These are phyloP conservation scores for Colletotrichum sp. DNA, from an alignment of 2,329 filamentous ascomycete genomes.

Conservation along the genomic window DNA sequence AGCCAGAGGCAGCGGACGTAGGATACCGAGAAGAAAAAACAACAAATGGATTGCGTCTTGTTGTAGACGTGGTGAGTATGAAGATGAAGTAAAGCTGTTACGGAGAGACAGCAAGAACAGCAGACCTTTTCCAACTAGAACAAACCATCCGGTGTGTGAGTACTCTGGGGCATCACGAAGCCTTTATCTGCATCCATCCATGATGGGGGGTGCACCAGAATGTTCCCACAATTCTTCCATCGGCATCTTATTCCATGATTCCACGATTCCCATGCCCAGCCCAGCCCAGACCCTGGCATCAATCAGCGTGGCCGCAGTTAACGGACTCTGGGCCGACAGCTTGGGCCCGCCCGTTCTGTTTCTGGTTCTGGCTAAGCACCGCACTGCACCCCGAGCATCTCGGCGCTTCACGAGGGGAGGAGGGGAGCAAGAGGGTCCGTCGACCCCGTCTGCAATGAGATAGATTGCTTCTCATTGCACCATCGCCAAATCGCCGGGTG, in stretches of 20 bases:
- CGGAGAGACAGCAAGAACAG: not conserved
- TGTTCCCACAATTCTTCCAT: slow-evolving; percentile 5
- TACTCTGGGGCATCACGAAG: slow-evolving; percentile 16
- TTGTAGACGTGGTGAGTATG: not conserved
- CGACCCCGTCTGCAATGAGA: not conserved
- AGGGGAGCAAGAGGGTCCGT: not conserved
- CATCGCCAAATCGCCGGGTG: not conserved
- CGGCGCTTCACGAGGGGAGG: not conserved
- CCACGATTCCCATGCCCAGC: not conserved
- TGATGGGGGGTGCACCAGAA: not conserved
- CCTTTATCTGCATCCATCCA: slow-evolving; percentile 10
- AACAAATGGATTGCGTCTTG: not conserved
- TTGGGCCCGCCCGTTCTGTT: not conserved
- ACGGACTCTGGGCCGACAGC: slow-evolving; percentile 2
- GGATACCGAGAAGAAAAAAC: not conserved
- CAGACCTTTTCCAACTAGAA: not conserved
- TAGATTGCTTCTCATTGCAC: slow-evolving; percentile 10
- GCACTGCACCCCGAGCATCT: not conserved
- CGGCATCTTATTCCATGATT: not conserved
- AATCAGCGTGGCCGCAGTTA: not conserved
- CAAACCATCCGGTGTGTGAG: not conserved
- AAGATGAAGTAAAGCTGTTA: not conserved
- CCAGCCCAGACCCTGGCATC: not conserved
- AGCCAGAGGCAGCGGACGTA: not conserved
- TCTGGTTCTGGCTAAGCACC: not conserved